Conservation (phyloP, 2,329 filamentous ascomycete genomes). For the Balansia obtecta region DNA sequence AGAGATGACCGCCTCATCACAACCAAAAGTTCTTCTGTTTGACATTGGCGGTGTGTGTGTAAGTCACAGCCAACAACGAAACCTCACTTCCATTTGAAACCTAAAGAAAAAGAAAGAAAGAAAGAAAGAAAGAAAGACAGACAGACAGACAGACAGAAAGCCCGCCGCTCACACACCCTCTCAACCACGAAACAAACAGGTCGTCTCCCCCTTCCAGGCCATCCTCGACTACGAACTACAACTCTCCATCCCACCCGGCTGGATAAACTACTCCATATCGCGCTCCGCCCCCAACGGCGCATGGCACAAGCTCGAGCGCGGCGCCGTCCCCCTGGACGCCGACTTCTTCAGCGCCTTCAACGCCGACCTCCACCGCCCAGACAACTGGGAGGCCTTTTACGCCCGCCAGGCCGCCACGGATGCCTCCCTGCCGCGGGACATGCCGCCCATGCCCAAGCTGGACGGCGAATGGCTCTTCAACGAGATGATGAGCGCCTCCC, state of each 20-base stretch:
- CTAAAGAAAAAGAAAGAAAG: no score
- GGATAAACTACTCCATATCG: constrained; percentile 85
- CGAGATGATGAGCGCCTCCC: constrained; percentile 73
- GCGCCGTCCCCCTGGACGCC: constrained; percentile 63
- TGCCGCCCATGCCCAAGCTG: constrained; percentile 57
- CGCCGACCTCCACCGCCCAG: constrained; percentile 52
- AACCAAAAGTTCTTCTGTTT: constrained; percentile 70
- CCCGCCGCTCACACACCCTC: background rate
- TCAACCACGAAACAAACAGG: constrained; percentile 37
- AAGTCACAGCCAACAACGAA: constrained; percentile 33
- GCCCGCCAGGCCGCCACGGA: constrained; percentile 28
- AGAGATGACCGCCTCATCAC: constrained; percentile 30
- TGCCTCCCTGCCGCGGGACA: constrained; percentile 23
- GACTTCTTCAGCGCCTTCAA: constrained; percentile 69
- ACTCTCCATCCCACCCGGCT: constrained; percentile 69
- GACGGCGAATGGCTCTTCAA: constrained; percentile 74
- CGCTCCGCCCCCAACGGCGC: constrained; percentile 63
- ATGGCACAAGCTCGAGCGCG: constrained; percentile 83
- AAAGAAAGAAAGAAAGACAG: background rate
- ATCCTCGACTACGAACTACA: constrained; percentile 82
- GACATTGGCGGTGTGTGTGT: constrained; percentile 97
- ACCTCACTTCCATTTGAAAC: background rate
- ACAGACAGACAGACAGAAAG: no score
- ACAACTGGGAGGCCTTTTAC: constrained; percentile 59
- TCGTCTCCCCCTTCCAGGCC: constrained; percentile 80